These are phyloP conservation scores for Sugiyamaella qingdaonensis DNA, from an alignment of 805 yeast genomes.

Conservation along the genomic window DNA sequence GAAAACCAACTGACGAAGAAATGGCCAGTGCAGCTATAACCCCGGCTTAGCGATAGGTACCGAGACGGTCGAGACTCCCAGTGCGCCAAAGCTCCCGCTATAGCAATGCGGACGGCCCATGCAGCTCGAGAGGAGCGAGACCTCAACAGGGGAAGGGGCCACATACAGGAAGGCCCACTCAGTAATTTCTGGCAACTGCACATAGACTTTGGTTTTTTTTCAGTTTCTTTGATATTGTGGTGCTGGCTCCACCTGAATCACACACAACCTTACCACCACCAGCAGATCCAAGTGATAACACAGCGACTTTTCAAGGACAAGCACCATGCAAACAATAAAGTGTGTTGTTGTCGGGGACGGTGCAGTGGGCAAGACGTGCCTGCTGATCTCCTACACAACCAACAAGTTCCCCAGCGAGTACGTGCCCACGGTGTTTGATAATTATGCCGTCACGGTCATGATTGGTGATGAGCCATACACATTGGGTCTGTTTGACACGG, in stretches of 20 bases:
- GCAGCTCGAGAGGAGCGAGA: not conserved
- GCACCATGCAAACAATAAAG: conserved; percentile 44
- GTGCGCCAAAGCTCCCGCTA: not conserved
- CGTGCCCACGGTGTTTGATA: conserved; percentile 97
- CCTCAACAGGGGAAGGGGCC: not conserved
- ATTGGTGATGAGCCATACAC: conserved; percentile 98
- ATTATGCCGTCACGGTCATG: conserved; percentile 43
- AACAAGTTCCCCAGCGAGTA: conserved; percentile 97
- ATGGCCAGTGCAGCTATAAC: not conserved
- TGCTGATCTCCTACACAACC: conserved; percentile 91
- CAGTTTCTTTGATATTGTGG: not conserved
- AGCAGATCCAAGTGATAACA: not conserved
- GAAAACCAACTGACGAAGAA: not conserved
- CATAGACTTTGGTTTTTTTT: not conserved
- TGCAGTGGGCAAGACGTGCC: conserved; percentile 98
- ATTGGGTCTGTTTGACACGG: conserved; percentile 95
- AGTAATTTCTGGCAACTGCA: conserved; percentile 1
- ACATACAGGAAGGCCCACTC: not conserved
- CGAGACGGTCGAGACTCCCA: not conserved
- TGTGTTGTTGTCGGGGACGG: conserved; percentile 99
- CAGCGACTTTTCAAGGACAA: not conserved
- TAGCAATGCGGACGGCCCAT: not conserved
- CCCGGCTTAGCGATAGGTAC: not conserved
- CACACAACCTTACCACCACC: not conserved
- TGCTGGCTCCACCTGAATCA: not conserved